Percentiles rank a stretch among this genome's conserved stretches.
Conservation (phyloP, 1,284 basidiomycete genomes). For the Marasmius fiardii region DNA sequence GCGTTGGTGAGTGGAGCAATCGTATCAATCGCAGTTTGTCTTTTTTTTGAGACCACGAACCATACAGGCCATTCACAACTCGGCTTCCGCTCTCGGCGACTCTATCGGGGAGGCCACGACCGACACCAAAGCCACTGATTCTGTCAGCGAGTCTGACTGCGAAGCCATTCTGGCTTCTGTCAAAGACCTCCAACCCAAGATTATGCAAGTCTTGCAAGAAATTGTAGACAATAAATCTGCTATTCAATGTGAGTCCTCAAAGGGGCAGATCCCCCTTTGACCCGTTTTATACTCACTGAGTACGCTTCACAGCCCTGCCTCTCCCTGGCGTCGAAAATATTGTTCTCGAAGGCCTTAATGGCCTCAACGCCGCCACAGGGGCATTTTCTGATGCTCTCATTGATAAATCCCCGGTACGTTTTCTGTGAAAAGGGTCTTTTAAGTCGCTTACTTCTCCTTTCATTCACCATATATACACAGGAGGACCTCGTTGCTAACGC, state of each 20-base stretch:
- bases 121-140: slow-evolving; percentile 19
- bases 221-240: slow-evolving; percentile 19
- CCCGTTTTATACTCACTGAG: too few species aligned
- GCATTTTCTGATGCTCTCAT: slow-evolving; percentile 20
- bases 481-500: too few species aligned
- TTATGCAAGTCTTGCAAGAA: slow-evolving; percentile 14
- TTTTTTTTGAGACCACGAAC: not conserved
- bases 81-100: slow-evolving; percentile 20
- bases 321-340: slow-evolving; percentile 23
- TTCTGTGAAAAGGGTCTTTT: not conserved
- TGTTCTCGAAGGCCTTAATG: slow-evolving; percentile 21
- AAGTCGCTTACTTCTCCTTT: not conserved
- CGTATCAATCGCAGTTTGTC: not conserved
- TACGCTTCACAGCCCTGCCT: slow-evolving; percentile 15
- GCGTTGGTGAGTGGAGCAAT: slow-evolving; percentile 23
- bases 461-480: too few species aligned
- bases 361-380: slow-evolving; percentile 14
- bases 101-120: slow-evolving; percentile 25
- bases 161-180: slow-evolving; percentile 17
- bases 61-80: slow-evolving; percentile 27
- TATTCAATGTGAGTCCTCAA: slow-evolving; percentile 11
- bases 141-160: slow-evolving; percentile 15
- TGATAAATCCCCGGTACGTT: slow-evolving; percentile 20
- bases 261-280: not conserved
- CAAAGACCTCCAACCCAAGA: slow-evolving; percentile 19